Percentiles rank a stretch among this genome's conserved stretches.
phyloP scores from a whole-genome alignment of 176 grass and related monocot species.

The Melocanna baccifera region DNA sequence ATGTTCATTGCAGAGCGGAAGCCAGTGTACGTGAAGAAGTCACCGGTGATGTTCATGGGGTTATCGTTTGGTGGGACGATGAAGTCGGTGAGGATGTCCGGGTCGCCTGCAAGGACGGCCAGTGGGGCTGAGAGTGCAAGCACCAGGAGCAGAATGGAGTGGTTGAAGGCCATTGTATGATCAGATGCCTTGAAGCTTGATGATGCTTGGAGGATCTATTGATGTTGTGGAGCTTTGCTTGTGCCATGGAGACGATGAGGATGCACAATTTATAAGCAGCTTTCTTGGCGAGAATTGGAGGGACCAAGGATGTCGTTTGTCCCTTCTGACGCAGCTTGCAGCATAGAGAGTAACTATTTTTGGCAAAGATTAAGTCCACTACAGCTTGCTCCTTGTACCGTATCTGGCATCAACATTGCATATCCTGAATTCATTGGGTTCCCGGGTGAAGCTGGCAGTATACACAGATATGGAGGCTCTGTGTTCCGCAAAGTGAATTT shows the following conservation, averaged over 20 bases:
- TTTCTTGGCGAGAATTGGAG: not conserved
- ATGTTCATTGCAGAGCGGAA: not conserved
- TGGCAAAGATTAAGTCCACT: not conserved
- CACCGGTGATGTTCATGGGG: not conserved
- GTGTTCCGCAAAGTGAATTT: not conserved
- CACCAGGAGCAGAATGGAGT: not conserved
- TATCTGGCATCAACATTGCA: not conserved
- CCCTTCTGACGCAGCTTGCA: not conserved
- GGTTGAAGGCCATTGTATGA: not conserved
- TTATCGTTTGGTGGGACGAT: not conserved
- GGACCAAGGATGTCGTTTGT: not conserved
- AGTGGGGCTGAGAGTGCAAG: not conserved
- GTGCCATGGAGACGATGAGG: not conserved
- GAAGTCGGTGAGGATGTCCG: conserved; percentile 45
- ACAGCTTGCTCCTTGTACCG: not conserved
- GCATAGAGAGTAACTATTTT: not conserved
- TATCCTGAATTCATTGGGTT: not conserved
- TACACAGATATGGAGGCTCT: not conserved
- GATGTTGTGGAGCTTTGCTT: not conserved
- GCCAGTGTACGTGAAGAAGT: conserved; percentile 19
- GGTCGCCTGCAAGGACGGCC: conserved; percentile 12
- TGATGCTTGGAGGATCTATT: not conserved
- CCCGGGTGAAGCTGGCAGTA: not conserved
- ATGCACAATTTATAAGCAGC: not conserved
- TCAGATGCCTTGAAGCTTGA: not conserved